Evolutionary conservation across 495 filamentous ascomycete species (phyloP).

Genomic region (Umbilicaria muhlenbergii): DNA sequence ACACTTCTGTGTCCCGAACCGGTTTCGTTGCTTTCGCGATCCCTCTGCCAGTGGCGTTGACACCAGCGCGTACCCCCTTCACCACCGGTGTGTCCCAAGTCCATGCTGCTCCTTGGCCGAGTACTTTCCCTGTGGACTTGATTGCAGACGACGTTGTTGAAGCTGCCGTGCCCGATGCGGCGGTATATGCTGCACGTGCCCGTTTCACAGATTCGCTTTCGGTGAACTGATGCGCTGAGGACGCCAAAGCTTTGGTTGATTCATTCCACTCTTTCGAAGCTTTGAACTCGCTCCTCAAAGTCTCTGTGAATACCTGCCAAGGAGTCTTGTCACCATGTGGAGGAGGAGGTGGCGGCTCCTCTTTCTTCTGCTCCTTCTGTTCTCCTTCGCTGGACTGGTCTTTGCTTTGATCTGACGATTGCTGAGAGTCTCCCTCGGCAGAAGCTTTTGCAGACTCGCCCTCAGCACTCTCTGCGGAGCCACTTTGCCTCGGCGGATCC

Average conservation of each 20-base stretch:
- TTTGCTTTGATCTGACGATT: slow-evolving; percentile 21
- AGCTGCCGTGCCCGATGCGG: slow-evolving; percentile 60
- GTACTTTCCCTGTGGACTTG: slow-evolving; percentile 67
- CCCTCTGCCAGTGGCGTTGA: slow-evolving; percentile 65
- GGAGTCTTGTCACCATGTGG: slow-evolving; percentile 96
- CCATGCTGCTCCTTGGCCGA: slow-evolving; percentile 84
- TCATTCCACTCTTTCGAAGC: slow-evolving; percentile 99
- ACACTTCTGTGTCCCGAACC: slow-evolving; percentile 84
- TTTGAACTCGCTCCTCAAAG: slow-evolving; percentile 81
- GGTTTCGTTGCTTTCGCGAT: slow-evolving; percentile 89
- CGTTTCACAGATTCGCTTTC: slow-evolving; percentile 85
- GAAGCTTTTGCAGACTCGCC: slow-evolving; percentile 31
- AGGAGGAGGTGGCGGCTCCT: slow-evolving; percentile 63
- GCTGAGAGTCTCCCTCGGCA: slow-evolving; percentile 27
- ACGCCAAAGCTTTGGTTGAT: slow-evolving; percentile 83
- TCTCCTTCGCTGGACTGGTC: slow-evolving; percentile 22
- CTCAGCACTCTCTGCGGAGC: slow-evolving; percentile 27
- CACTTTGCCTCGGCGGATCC: slow-evolving; percentile 7
- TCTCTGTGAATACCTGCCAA: slow-evolving; percentile 97
- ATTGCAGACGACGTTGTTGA: slow-evolving; percentile 60
- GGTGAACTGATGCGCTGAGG: slow-evolving; percentile 75
- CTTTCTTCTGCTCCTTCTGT: slow-evolving; percentile 44
- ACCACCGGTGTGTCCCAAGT: slow-evolving; percentile 93
- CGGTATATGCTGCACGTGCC: slow-evolving; percentile 71
- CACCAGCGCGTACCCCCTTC: slow-evolving; percentile 79